phyloP scores from a whole-genome alignment of 2,329 filamentous ascomycete genomes.

The Pseudogymnoascus sp. region DNA sequence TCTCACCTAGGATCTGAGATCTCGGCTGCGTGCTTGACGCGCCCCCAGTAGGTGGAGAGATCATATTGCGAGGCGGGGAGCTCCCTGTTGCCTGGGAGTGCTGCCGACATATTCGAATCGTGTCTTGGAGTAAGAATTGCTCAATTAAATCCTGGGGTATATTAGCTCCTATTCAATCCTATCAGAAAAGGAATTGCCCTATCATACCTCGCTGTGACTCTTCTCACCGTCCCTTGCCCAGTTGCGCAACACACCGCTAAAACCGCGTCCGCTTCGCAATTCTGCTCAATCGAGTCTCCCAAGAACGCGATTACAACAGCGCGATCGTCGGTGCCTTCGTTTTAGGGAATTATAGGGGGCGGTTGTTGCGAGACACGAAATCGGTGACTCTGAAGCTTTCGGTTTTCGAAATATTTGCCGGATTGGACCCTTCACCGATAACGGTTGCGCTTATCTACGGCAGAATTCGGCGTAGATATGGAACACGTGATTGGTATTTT shows the following conservation, averaged over 20 bases:
- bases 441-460: slow-evolving; percentile 4
- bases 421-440: slow-evolving; percentile 1
- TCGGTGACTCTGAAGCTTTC: not conserved
- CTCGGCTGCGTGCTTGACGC: slow-evolving; percentile 80
- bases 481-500: not conserved
- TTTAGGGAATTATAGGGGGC: not conserved
- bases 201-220: not conserved
- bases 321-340: not conserved
- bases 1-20: slow-evolving; percentile 89
- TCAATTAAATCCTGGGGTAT: not conserved
- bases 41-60: slow-evolving; percentile 86
- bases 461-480: not conserved
- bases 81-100: slow-evolving; percentile 63
- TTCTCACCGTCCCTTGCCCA: not conserved
- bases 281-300: not conserved
- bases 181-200: not conserved
- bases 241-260: not conserved
- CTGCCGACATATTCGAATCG: slow-evolving; percentile 49
- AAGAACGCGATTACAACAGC: not conserved
- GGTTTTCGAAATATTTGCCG: not conserved
- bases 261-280: not conserved
- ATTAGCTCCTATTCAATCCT: not conserved
- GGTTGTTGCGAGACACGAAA: not conserved
- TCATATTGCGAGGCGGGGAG: slow-evolving; percentile 89
- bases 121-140: not conserved